Percentiles rank a stretch among this genome's conserved stretches.
These are phyloP conservation scores for Mallotus nudiflorus DNA, from an alignment of 345 rosid genomes.

Conservation along the genomic window DNA sequence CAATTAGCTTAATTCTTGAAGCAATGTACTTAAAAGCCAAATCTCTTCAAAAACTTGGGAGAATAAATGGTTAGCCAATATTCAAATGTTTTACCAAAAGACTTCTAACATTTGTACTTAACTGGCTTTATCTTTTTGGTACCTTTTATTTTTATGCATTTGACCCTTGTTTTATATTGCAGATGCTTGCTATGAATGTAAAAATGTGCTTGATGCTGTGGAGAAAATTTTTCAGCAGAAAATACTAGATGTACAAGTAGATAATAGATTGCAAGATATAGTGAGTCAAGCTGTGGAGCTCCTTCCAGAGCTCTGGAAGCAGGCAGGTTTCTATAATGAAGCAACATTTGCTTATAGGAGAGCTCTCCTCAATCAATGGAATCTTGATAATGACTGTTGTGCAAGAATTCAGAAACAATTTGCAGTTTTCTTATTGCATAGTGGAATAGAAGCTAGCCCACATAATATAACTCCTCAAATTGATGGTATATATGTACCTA, in stretches of 20 bases:
- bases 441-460: slow-evolving; percentile 81
- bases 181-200: slow-evolving; percentile 90
- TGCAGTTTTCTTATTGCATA: slow-evolving; percentile 77
- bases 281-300: slow-evolving; percentile 90
- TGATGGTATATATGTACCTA: slow-evolving; percentile 80
- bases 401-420: slow-evolving; percentile 86
- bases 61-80: slow-evolving; percentile 52
- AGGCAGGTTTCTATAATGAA: slow-evolving; percentile 64
- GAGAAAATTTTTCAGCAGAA: slow-evolving; percentile 84
- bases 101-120: not conserved
- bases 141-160: slow-evolving; percentile 1
- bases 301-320: slow-evolving; percentile 84
- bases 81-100: slow-evolving; percentile 8
- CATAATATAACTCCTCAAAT: slow-evolving; percentile 75
- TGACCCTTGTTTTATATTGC: slow-evolving; percentile 27
- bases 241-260: slow-evolving; percentile 80
- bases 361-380: slow-evolving; percentile 87
- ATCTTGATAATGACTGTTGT: slow-evolving; percentile 66
- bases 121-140: not conserved
- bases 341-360: slow-evolving; percentile 80
- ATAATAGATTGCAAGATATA: slow-evolving; percentile 67
- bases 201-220: slow-evolving; percentile 81
- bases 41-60: slow-evolving; percentile 89
- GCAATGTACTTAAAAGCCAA: slow-evolving; percentile 88
- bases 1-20: slow-evolving; percentile 82